Conservation (phyloP, 2,329 filamentous ascomycete species). For the Exophiala phaeomuriformis region DNA sequence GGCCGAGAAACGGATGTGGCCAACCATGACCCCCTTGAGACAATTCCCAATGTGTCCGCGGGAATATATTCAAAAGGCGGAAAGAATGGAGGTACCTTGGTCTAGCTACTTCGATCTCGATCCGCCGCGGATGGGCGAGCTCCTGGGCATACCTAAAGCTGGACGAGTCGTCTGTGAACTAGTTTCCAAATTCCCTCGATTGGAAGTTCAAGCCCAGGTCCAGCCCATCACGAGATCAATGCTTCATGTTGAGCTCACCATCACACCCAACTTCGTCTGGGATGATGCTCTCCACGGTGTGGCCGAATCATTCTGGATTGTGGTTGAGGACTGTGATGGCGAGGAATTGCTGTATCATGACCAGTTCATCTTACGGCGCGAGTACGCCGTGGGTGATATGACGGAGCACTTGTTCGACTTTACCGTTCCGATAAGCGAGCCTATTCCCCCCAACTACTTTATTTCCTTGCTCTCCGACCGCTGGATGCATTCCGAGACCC, state of each 20-base stretch:
- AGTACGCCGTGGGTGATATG: constrained; percentile 75
- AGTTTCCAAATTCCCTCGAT: constrained; percentile 83
- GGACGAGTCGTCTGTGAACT: constrained; percentile 78
- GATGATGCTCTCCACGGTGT: constrained; percentile 80
- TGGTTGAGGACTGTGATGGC: constrained; percentile 95
- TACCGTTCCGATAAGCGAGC: constrained; percentile 91
- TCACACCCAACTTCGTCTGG: constrained; percentile 94
- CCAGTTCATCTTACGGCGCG: constrained; percentile 81
- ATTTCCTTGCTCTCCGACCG: constrained; percentile 89
- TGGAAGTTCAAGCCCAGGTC: constrained; percentile 87
- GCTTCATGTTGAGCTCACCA: constrained; percentile 80
- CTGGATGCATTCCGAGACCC: constrained; percentile 98
- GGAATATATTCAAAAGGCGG: constrained; percentile 85
- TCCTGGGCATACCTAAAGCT: constrained; percentile 81
- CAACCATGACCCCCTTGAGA: constrained; percentile 90
- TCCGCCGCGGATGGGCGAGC: constrained; percentile 89
- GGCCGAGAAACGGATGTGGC: constrained; percentile 99
- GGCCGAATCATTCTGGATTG: constrained; percentile 91
- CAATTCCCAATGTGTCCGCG: constrained; percentile 78
- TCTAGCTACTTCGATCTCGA: constrained; percentile 91
- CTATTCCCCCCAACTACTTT: constrained; percentile 98
- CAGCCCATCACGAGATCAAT: constrained; percentile 92
- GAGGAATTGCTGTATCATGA: constrained; percentile 95
- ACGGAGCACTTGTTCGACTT: constrained; percentile 96
- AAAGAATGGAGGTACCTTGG: constrained; percentile 92